A percentile compares a stretch with the other conserved stretches of the same genome.
Conservation (phyloP, 2,329 filamentous ascomycete genomes). For the Penicillium sp. region DNA sequence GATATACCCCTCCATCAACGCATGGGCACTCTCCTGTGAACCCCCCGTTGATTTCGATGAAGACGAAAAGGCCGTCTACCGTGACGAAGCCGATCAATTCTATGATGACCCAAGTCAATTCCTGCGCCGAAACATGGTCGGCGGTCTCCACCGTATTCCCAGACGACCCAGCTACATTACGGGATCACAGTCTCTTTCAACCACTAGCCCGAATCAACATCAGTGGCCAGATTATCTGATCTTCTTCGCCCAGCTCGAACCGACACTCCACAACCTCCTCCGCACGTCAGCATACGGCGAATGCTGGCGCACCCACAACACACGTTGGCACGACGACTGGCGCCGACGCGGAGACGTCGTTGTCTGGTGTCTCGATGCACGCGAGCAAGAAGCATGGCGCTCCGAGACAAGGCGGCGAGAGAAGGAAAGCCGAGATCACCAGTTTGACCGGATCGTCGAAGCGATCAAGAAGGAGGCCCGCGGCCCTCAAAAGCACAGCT, state of each 20-base stretch:
- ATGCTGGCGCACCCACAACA: slow-evolving; percentile 61
- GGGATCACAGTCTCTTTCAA: background rate
- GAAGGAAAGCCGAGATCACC: slow-evolving; percentile 27
- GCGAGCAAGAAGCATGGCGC: slow-evolving; percentile 38
- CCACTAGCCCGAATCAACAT: slow-evolving; percentile 23
- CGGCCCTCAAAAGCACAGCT: slow-evolving; percentile 11
- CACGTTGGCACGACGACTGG: slow-evolving; percentile 62
- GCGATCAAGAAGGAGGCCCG: slow-evolving; percentile 27
- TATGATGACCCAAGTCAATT: slow-evolving; percentile 66
- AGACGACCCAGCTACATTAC: slow-evolving; percentile 33
- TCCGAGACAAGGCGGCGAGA: slow-evolving; percentile 23
- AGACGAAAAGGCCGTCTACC: slow-evolving; percentile 64
- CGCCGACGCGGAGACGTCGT: slow-evolving; percentile 61
- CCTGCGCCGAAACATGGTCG: slow-evolving; percentile 54
- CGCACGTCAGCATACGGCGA: slow-evolving; percentile 52
- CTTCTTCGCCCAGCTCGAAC: slow-evolving; percentile 60
- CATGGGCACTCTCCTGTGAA: slow-evolving; percentile 86
- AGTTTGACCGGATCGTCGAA: slow-evolving; percentile 39
- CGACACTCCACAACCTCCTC: slow-evolving; percentile 45
- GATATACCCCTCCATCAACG: slow-evolving; percentile 68
- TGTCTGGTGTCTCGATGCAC: slow-evolving; percentile 54
- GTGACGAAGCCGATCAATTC: slow-evolving; percentile 89
- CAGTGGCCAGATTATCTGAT: slow-evolving; percentile 50
- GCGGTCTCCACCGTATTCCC: slow-evolving; percentile 35
- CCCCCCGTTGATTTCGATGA: slow-evolving; percentile 70